Base-by-base conservation (phyloP, 2,329 filamentous ascomycete species). In the Endocalyx cinctus region DNA sequence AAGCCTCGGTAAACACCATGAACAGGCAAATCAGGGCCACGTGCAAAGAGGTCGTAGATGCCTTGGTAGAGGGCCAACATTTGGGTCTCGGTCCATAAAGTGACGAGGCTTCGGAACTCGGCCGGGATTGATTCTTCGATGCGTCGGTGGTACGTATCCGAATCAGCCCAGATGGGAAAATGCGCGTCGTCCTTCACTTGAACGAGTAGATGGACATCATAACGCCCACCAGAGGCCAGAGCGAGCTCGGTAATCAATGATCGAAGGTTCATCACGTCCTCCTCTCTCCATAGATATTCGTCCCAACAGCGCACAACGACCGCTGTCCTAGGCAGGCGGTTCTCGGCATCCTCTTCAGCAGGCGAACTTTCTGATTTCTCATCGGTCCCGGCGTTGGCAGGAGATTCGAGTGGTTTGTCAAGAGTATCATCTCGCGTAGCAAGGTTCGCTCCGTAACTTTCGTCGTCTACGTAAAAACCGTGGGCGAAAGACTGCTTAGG, bases 1-100 rank as follows among this genome's bases (percentile, higher is more conserved):
- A 92, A 77, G 34, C 87, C 89, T 33, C 92, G 84, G 63, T 97
- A 97, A 7, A 94, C 87, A 13, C 89, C 89, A 57, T 97, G 89
- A 1, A 95, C 79, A 2, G 86, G 84, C 35, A 94, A 71, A 31
- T 84, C 71, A 1, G 74, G 74, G 1, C 77, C 77, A 12, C 73
- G 69, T 27, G 66, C 64, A 59, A 80, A 88, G 28, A 84, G 77
- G 42, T 94, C 87, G 52, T 87, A 82, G 17, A 95, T 80, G 30
- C 84, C 87, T 33, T 92, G 84, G 60, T 97, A 98, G 48, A 94
- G 74, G 37, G 88, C 77, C 33, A 83, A 72, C 88, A 97, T 96
- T 60, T 96, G 88, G 16, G 84, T 82, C 59, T 94, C 88, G 1
- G 87, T 92, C 92, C 92, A 98, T 6, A 97, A 72, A 0, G 86